These are phyloP conservation scores for Setomelanomma holmii DNA, from an alignment of 2,329 filamentous ascomycete species.

Conservation along the genomic window DNA sequence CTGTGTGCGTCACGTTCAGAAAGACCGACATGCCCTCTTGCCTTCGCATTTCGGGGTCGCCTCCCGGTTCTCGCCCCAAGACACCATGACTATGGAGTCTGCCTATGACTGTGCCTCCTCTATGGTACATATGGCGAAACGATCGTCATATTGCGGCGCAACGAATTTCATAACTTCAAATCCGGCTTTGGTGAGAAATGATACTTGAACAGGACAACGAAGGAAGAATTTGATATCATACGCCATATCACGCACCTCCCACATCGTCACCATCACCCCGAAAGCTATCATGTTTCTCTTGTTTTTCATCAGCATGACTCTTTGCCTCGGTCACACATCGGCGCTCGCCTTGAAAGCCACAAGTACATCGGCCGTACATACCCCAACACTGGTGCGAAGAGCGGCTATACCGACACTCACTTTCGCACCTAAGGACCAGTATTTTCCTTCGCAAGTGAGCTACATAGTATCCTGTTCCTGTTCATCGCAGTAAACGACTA, in stretches of 20 bases:
- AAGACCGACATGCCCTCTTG: too few relatives aligned
- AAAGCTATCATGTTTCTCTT: too few relatives aligned
- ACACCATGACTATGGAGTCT: not conserved
- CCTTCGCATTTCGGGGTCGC: too few relatives aligned
- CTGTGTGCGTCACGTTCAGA: too few relatives aligned
- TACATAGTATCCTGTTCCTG: too few relatives aligned
- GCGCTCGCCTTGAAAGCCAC: not conserved
- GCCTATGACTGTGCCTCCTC: not conserved
- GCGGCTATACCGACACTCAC: slow-evolving; percentile 7
- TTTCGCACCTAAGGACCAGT: slow-evolving; percentile 3
- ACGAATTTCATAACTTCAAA: not conserved
- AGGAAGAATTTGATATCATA: too few relatives aligned
- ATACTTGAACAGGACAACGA: too few relatives aligned
- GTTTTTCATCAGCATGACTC: not conserved
- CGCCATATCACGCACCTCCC: too few relatives aligned
- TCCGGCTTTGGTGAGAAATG: too few relatives aligned
- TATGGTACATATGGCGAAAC: not conserved
- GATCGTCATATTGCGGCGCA: not conserved
- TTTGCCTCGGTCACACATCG: not conserved
- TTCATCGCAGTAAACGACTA: not conserved
- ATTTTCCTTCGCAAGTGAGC: slow-evolving; percentile 4
- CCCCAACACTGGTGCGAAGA: not conserved
- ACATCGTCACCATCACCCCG: too few relatives aligned
- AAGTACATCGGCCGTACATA: not conserved
- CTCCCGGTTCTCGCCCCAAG: too few relatives aligned